These are phyloP conservation scores for Mariannaea elegans DNA, from an alignment of 2,329 filamentous ascomycete species.

Conservation along the genomic window DNA sequence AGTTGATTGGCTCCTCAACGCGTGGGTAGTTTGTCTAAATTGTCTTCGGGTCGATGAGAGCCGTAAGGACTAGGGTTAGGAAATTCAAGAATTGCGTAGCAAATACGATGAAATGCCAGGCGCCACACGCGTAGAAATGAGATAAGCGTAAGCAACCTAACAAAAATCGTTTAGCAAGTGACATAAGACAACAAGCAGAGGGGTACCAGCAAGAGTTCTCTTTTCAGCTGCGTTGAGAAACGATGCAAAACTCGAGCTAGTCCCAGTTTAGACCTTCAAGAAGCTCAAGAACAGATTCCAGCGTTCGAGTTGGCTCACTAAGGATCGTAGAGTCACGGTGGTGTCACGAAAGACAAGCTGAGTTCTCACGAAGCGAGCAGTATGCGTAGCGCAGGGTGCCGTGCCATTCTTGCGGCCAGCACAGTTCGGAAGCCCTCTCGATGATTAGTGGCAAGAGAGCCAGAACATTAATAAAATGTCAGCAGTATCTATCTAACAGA, in stretches of 20 bases:
- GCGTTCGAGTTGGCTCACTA: no score
- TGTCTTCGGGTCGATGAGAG: constrained; percentile 1
- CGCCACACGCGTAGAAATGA: not conserved
- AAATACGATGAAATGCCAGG: constrained; percentile 2
- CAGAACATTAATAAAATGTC: constrained; percentile 60
- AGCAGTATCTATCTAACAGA: constrained; percentile 98
- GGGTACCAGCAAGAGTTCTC: no score
- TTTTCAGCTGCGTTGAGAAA: no score
- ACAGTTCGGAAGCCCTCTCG: not conserved
- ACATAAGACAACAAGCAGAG: no score
- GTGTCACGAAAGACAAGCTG: not conserved
- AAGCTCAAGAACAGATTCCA: no score
- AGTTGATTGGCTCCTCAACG: constrained; percentile 21
- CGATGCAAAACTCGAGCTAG: no score
- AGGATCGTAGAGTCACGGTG: not conserved
- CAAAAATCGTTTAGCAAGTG: not conserved
- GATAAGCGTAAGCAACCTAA: constrained; percentile 2
- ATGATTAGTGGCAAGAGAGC: not conserved
- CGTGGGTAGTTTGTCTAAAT: constrained; percentile 36
- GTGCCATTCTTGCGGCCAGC: not conserved
- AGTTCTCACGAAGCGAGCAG: no score
- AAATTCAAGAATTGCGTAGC: constrained; percentile 13
- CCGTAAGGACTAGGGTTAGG: constrained; percentile 25
- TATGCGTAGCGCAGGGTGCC: no score
- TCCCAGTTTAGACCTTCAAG: no score